Percentiles rank a stretch among this genome's conserved stretches.
Evolutionary conservation across 1,284 basidiomycete species (phyloP).

Genomic region (Ceratobasidium theobromae): DNA sequence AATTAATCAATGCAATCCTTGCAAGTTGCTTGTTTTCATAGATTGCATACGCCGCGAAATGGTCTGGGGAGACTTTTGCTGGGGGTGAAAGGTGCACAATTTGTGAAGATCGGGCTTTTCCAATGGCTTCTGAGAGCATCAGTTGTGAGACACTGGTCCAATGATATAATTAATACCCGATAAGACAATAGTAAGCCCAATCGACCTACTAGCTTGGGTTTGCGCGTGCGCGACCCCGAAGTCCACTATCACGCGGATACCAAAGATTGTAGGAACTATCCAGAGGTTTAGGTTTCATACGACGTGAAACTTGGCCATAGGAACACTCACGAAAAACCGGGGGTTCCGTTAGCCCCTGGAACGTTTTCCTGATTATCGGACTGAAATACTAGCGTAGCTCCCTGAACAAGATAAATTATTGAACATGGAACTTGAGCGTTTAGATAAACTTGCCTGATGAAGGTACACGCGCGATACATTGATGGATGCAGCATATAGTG

Average conservation of each 20-base stretch:
- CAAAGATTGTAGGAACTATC: slow-evolving; percentile 6
- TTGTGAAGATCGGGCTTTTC: slow-evolving; percentile 6
- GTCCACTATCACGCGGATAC: slow-evolving; percentile 14
- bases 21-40: slow-evolving; percentile 30
- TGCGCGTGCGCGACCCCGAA: slow-evolving; percentile 8
- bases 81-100: not conserved
- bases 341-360: slow-evolving; percentile 20
- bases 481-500: slow-evolving; percentile 32
- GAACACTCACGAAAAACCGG: slow-evolving; percentile 14
- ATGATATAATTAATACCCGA: not conserved
- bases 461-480: slow-evolving; percentile 33
- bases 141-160: slow-evolving; percentile 26
- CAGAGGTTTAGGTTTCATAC: not conserved
- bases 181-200: not conserved
- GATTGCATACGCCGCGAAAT: slow-evolving; percentile 31
- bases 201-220: slow-evolving; percentile 11
- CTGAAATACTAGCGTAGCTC: slow-evolving; percentile 35
- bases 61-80: slow-evolving; percentile 5
- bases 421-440: not conserved
- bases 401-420: not conserved
- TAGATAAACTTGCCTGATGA: slow-evolving; percentile 6
- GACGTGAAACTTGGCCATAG: not conserved
- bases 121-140: slow-evolving; percentile 34
- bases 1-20: slow-evolving; percentile 32
- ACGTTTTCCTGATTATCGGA: slow-evolving; percentile 33